Base-by-base conservation (phyloP, 768 basidiomycete species). In the Tulasnella sp. region DNA sequence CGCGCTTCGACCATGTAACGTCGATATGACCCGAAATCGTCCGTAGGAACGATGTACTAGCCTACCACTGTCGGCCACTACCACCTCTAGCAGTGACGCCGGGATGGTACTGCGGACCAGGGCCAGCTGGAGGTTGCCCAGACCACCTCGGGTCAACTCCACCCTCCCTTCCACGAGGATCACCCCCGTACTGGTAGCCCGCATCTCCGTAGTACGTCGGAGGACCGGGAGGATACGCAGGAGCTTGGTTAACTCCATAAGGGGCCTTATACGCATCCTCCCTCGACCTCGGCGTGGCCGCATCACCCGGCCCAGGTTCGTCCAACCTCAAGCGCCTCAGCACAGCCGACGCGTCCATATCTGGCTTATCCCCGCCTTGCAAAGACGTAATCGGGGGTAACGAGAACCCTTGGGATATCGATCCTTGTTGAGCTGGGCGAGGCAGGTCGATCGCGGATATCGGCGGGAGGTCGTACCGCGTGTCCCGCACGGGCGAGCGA, bases 401-500 rank as follows among this genome's bases (percentile, higher is more conserved):
- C 14, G 47, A 42, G 63, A 65, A 65, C 63, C 35, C 34, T 40
- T n/a, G 59, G 6, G n/a, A 19, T 8, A 22, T 6, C 32, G 59
- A n/a, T 32, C n/a, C 26, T 34, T 35, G 63, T 17, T 41, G 71
- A 39, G 26, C 12, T 16, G 62, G 64, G 71, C 64, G 36, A 32
- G 69, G 41, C 26, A 72, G 39, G 19, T 37, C 71, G 62, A 73
- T 73, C 26, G 72, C 29, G 19, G 74, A 66, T 29, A 74, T 66
- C 35, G 74, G 66, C 26, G 74, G 74, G 11, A 74, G 66, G 72
- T 74, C 66, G 67, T 65, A 67, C 8, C 73, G 74, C 63, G 40
- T 74, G 34, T 17, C 37, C 26, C 37, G 73, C 14, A 26, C 26
- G 4, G 32, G 39, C 6, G 19, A 59, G 47, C 52, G 71, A 40